Percentiles rank a stretch among this genome's conserved stretches.
Conservation (phyloP, 208 protist genomes). For the Wallacemonas collosoma region DNA sequence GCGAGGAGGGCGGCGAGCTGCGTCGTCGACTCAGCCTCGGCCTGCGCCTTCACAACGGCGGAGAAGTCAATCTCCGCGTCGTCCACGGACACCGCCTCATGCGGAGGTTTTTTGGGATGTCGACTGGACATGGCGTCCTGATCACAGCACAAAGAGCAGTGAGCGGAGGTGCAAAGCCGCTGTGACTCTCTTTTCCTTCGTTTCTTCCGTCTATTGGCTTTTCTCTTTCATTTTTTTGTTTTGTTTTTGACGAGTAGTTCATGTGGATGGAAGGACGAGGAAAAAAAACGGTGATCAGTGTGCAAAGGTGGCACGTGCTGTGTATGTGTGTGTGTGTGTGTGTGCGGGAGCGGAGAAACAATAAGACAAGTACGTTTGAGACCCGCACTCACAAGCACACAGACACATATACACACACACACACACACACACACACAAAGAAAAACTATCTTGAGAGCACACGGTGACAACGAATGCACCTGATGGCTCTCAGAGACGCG, state of each 20-base stretch:
- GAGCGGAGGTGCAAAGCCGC: too few relatives aligned
- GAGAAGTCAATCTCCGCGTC: constrained; percentile 83
- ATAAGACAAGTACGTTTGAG: background rate
- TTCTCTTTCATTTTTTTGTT: constrained; percentile 8
- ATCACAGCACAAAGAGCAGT: background rate
- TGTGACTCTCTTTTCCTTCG: background rate
- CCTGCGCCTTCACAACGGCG: constrained; percentile 15
- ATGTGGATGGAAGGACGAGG: too few relatives aligned
- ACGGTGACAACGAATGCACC: too few relatives aligned
- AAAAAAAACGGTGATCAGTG: too few relatives aligned
- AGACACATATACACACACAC: background rate
- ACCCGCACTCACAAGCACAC: background rate
- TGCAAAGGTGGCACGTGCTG: too few relatives aligned
- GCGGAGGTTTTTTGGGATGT: constrained; percentile 19
- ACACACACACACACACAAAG: background rate
- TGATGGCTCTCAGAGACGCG: too few relatives aligned
- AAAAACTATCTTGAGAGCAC: too few relatives aligned
- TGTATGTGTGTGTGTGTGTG: constrained; percentile 21
- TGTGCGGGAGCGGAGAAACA: constrained; percentile 10
- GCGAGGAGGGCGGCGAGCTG: constrained; percentile 16
- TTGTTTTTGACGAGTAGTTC: background rate
- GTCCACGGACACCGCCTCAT: constrained; percentile 52
- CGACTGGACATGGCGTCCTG: constrained; percentile 4
- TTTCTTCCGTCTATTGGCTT: background rate
- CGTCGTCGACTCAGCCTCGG: background rate